These are phyloP conservation scores for Mycena citricolor DNA, from an alignment of 1,284 basidiomycete species.

Conservation along the genomic window DNA sequence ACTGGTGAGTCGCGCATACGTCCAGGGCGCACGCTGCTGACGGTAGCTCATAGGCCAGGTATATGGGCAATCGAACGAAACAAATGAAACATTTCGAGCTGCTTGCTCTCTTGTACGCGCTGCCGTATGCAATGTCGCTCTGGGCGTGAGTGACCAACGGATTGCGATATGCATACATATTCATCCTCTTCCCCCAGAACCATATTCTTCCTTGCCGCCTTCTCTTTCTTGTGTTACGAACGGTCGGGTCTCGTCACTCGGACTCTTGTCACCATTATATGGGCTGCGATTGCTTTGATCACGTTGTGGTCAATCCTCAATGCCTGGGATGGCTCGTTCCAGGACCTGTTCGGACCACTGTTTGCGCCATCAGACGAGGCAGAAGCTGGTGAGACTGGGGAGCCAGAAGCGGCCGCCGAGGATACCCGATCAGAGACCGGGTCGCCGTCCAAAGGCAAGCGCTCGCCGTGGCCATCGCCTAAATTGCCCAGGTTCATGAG, in stretches of 20 bases:
- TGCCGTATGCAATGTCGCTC: conserved; percentile 49
- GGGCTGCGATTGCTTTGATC: conserved; percentile 27
- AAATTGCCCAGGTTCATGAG: no score
- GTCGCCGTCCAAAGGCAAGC: no score
- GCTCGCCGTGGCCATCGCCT: no score
- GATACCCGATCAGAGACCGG: no score
- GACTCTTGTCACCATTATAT: conserved; percentile 29
- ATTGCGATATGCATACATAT: neutral
- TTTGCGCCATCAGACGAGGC: no score
- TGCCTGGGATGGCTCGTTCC: conserved; percentile 26
- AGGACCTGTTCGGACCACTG: no score
- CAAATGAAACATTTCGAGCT: conserved; percentile 37
- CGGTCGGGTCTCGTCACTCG: conserved; percentile 28
- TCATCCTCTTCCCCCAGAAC: conserved; percentile 26
- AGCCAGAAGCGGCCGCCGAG: no score
- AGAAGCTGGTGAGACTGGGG: no score
- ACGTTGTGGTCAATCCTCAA: conserved; percentile 37
- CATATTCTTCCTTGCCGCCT: conserved; percentile 37
- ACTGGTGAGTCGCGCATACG: conserved; percentile 24
- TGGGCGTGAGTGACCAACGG: conserved; percentile 42
- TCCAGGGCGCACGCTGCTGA: neutral
- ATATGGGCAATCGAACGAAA: conserved; percentile 30
- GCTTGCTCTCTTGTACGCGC: conserved; percentile 44
- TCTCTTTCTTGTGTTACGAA: conserved; percentile 36
- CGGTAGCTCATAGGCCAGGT: conserved; percentile 27